Conservation (phyloP, 164 flowering plant species). For the Protea cynaroides region DNA sequence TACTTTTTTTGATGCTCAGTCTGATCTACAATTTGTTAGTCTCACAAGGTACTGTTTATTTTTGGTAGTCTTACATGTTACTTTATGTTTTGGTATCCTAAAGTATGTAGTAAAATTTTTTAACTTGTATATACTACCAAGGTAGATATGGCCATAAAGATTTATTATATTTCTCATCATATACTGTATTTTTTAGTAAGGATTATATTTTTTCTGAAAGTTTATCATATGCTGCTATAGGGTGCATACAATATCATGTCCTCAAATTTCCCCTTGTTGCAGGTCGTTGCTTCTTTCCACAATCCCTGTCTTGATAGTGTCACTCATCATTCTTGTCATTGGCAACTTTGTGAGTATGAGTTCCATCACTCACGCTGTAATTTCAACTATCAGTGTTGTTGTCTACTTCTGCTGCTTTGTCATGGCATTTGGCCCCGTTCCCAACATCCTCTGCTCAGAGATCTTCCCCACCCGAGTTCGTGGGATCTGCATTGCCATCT, state of each 20-base stretch:
- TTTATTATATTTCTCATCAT: background rate
- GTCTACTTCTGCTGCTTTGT: slow-evolving; percentile 84
- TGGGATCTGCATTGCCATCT: slow-evolving; percentile 90
- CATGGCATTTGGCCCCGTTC: slow-evolving; percentile 87
- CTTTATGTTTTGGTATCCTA: no score
- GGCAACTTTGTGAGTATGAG: slow-evolving; percentile 42
- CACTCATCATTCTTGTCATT: slow-evolving; percentile 63
- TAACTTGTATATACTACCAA: no score
- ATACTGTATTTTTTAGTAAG: background rate
- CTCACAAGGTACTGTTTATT: no score
- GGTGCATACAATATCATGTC: background rate
- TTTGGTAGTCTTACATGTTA: no score
- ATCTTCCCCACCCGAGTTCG: slow-evolving; percentile 94
- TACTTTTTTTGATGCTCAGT: no score
- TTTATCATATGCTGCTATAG: background rate
- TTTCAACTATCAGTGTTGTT: slow-evolving; percentile 74
- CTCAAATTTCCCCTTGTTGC: slow-evolving; percentile 12
- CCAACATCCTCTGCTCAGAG: slow-evolving; percentile 91
- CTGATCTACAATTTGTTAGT: no score
- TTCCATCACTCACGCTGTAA: slow-evolving; percentile 44
- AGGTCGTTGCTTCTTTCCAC: slow-evolving; percentile 74
- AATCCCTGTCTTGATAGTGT: slow-evolving; percentile 55
- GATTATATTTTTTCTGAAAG: no score
- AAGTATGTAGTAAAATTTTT: no score
- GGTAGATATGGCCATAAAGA: no score